Conservation (phyloP, 352 stramenopile species). For the Pythium sp. region DNA sequence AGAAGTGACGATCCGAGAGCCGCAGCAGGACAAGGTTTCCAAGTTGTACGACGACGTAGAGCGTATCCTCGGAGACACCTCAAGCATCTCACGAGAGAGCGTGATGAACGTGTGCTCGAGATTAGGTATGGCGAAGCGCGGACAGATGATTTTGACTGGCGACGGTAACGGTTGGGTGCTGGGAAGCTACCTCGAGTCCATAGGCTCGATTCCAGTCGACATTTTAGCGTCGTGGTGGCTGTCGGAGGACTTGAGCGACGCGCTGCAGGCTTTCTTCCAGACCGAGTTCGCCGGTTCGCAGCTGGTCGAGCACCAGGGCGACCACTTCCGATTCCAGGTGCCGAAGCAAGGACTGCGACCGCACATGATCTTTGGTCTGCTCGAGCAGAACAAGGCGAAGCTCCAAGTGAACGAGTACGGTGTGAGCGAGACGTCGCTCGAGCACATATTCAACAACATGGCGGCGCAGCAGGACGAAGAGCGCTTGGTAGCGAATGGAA, state of each 20-base stretch:
- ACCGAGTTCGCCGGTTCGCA: slow-evolving; percentile 35
- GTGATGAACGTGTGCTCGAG: slow-evolving; percentile 32
- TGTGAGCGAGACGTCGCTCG: slow-evolving; percentile 87
- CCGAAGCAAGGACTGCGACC: slow-evolving; percentile 52
- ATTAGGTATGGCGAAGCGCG: slow-evolving; percentile 29
- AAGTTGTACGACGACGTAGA: slow-evolving; percentile 15
- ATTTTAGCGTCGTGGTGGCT: slow-evolving; percentile 63
- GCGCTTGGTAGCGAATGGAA: slow-evolving; percentile 35
- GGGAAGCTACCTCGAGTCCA: slow-evolving; percentile 40
- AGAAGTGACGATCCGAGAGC: slow-evolving; percentile 62
- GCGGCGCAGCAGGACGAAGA: slow-evolving; percentile 72
- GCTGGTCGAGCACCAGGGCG: slow-evolving; percentile 62
- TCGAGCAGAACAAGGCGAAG: slow-evolving; percentile 66
- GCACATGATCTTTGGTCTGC: slow-evolving; percentile 58
- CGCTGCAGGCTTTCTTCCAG: slow-evolving; percentile 41
- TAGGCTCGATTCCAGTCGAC: slow-evolving; percentile 41
- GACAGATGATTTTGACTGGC: slow-evolving; percentile 29
- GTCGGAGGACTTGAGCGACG: slow-evolving; percentile 37
- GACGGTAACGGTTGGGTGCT: slow-evolving; percentile 43
- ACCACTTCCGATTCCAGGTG: slow-evolving; percentile 71
- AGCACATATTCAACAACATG: slow-evolving; percentile 94
- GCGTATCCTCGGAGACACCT: slow-evolving; percentile 17
- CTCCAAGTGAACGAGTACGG: slow-evolving; percentile 84
- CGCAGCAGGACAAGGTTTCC: slow-evolving; percentile 16
- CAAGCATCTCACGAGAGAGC: slow-evolving; percentile 26